phyloP scores from a whole-genome alignment of 2,329 filamentous ascomycete genomes.

The Lecanicillium sp. region DNA sequence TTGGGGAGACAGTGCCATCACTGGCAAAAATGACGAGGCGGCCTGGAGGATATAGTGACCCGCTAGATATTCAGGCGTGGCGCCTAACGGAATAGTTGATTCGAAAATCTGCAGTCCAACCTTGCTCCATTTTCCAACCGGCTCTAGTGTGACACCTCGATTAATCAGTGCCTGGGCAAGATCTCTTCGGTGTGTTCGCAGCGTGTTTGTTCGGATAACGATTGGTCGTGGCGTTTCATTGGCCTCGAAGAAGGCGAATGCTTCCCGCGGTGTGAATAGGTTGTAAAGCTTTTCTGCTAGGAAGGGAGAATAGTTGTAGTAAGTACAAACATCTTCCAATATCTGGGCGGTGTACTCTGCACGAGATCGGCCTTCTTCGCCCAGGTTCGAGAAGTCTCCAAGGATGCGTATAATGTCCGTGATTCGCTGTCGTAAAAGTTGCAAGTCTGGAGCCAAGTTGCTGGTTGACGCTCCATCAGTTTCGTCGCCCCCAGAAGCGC shows the following conservation, averaged over 20 bases:
- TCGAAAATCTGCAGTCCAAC: slow-evolving; percentile 96
- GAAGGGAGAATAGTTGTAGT: slow-evolving; percentile 93
- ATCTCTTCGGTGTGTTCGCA: slow-evolving; percentile 67
- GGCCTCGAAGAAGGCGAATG: slow-evolving; percentile 96
- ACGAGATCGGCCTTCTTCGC: slow-evolving; percentile 71
- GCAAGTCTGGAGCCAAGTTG: slow-evolving; percentile 75
- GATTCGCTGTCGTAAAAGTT: slow-evolving; percentile 79
- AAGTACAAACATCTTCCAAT: slow-evolving; percentile 85
- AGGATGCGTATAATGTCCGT: slow-evolving; percentile 89
- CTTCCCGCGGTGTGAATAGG: slow-evolving; percentile 86
- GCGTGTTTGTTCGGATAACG: slow-evolving; percentile 93
- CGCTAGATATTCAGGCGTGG: slow-evolving; percentile 93
- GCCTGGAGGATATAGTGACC: slow-evolving; percentile 98
- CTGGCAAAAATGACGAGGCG: slow-evolving; percentile 90
- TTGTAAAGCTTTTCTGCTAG: slow-evolving; percentile 94
- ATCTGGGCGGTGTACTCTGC: slow-evolving; percentile 83
- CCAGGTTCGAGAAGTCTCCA: slow-evolving; percentile 76
- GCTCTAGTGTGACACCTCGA: slow-evolving; percentile 90
- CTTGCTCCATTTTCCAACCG: slow-evolving; percentile 97
- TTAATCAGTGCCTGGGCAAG: slow-evolving; percentile 92
- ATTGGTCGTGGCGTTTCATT: slow-evolving; percentile 93
- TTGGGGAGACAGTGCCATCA: slow-evolving; percentile 94
- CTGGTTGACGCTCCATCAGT: slow-evolving; percentile 50
- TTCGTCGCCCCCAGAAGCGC: slow-evolving; percentile 54
- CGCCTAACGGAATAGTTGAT: slow-evolving; percentile 74